Base-by-base conservation (phyloP, 1,139 yeast species). In the Protomyces inundatus region DNA sequence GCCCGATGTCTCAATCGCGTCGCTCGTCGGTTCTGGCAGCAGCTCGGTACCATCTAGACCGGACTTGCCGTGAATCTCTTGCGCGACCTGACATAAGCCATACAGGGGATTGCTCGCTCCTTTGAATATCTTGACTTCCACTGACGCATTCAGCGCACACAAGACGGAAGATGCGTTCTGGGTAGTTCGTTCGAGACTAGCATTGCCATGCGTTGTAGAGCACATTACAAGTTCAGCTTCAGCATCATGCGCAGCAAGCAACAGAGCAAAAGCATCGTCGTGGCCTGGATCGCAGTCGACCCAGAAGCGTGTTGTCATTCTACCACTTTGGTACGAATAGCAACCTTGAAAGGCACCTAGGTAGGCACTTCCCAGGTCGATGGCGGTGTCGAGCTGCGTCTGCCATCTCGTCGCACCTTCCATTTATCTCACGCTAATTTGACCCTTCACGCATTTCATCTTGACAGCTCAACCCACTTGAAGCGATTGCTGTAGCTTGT, bases 221-320 rank as follows among this genome's bases (percentile, higher is more conserved):
- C 90, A 81, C 0, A 96, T 97, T 3, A 87, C 73, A 7, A 90
- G 75, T 9, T 83, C 72, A 72, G 85, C 82, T 50, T 79, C 75
- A 0, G 88, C 88, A 67, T 83, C 81, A 71, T 81, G 84, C 4
- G 83, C 76, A 0, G 88, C 83, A 48, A 90, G 70, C 23, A 88
- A 76, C 6, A 90, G 78, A 7, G 95, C 96, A 61, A 88, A 82
- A 1, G 90, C 88, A 71, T 90, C 97, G 72, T 90, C 97, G 70
- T 88, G 93, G 1, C 96, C 96, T 0, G 96, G 95, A 72, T 90
- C 97, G 72, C 96, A 90, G 75, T 90, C 97, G n/a, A 90, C 74
- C 96, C 97, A 88, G 46, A 54, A n/a, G 6, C 30, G 42, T 14
- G 42, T n/a, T 2, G 9, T 6, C 0, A 12, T 12, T 14, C 16